A percentile compares a stretch with the other conserved stretches of the same genome.
Conservation (phyloP, 148 eudicot genomes). For the Cornus florida region DNA sequence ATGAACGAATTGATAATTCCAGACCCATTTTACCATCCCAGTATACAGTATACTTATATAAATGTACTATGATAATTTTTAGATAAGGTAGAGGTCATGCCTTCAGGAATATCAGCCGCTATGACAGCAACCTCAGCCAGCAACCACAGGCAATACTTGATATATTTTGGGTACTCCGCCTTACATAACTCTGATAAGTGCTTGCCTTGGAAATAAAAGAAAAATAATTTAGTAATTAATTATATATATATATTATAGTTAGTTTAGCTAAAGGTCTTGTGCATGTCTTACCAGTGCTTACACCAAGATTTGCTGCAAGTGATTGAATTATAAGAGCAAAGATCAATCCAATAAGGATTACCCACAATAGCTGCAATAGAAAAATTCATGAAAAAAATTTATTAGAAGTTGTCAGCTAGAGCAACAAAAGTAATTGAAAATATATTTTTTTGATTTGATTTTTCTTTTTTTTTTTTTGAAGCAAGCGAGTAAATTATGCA, state of each 20-base stretch:
- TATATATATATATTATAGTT: too few relatives aligned
- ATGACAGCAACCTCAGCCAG: conserved; percentile 88
- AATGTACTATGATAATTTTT: too few relatives aligned
- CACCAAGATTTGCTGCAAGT: conserved; percentile 92
- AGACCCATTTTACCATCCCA: too few relatives aligned
- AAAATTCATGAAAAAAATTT: too few relatives aligned
- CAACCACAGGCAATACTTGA: conserved; percentile 80
- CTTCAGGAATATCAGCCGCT: conserved; percentile 96
- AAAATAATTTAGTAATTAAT: background rate
- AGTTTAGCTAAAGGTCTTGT: too few relatives aligned
- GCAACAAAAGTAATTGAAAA: too few relatives aligned
- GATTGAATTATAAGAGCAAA: conserved; percentile 89
- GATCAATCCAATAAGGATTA: conserved; percentile 72
- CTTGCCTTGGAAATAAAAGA: conserved; percentile 41
- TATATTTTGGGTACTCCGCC: conserved; percentile 70
- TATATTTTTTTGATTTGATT: too few relatives aligned
- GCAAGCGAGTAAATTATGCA: too few relatives aligned
- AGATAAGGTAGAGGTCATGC: conserved; percentile 16
- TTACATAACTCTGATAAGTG: conserved; percentile 84
- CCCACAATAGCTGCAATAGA: conserved; percentile 71
- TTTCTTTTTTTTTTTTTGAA: too few relatives aligned
- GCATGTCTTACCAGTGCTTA: conserved; percentile 54
- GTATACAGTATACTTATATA: too few relatives aligned
- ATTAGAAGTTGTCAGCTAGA: too few relatives aligned
- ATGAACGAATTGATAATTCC: too few relatives aligned